These are phyloP conservation scores for Cadophora sp. DNA, from an alignment of 2,329 filamentous ascomycete species.

Conservation along the genomic window DNA sequence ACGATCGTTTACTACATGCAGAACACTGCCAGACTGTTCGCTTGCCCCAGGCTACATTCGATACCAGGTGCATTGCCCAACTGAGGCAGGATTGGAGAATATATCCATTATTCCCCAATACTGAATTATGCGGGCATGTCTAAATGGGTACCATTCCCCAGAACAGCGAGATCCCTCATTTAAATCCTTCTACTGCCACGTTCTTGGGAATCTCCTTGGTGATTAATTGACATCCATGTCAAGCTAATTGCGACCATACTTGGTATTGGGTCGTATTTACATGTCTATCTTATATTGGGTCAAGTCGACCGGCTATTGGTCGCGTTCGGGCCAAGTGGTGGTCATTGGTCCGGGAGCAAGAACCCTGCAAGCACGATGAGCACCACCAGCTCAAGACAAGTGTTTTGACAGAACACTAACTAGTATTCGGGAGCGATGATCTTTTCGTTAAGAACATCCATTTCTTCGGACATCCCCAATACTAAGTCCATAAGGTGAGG, in stretches of 20 bases:
- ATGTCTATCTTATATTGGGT: neutral
- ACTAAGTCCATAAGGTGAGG: conserved; percentile 1
- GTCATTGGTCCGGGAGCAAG: conserved; percentile 4
- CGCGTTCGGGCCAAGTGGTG: neutral
- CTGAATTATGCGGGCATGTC: neutral
- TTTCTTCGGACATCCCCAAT: conserved; percentile 14
- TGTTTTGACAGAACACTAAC: conserved; percentile 1
- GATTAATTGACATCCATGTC: neutral
- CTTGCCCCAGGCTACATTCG: neutral
- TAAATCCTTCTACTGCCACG: neutral
- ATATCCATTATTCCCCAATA: neutral
- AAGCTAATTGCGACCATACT: neutral
- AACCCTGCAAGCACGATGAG: conserved; percentile 4
- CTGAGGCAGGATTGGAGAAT: neutral
- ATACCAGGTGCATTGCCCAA: neutral
- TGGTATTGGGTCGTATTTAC: neutral
- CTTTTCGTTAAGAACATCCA: conserved; percentile 28
- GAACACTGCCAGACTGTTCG: neutral
- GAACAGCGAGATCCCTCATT: neutral
- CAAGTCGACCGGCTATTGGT: conserved; percentile 5
- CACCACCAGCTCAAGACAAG: conserved; percentile 1
- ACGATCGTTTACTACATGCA: neutral
- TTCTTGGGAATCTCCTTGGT: neutral
- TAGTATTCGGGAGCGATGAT: conserved; percentile 2
- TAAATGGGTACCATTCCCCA: neutral